phyloP scores from a whole-genome alignment of 768 basidiomycete genomes.

The Mycena sanguinolenta region DNA sequence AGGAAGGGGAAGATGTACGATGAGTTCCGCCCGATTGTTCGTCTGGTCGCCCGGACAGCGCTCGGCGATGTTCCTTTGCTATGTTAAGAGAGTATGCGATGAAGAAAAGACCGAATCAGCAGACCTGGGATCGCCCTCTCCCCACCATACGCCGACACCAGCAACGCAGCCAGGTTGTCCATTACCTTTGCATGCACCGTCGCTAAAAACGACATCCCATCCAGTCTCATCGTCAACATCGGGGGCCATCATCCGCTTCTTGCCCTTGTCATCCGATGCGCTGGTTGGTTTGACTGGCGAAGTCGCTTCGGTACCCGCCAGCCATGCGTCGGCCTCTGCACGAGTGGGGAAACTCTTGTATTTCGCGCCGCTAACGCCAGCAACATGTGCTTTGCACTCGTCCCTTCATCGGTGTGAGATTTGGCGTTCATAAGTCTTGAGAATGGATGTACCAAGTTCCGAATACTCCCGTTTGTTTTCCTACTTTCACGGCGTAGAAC shows the following conservation, averaged over 20 bases:
- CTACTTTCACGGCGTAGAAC: slow-evolving; percentile 41
- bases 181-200: slow-evolving; percentile 91
- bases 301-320: slow-evolving; percentile 40
- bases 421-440: not conserved
- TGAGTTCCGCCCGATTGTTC: slow-evolving; percentile 90
- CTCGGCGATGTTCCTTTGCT: slow-evolving; percentile 81
- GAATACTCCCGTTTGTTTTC: slow-evolving; percentile 56
- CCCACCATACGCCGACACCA: slow-evolving; percentile 95
- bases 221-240: slow-evolving; percentile 47
- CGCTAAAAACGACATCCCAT: slow-evolving; percentile 79
- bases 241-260: slow-evolving; percentile 47
- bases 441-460: slow-evolving; percentile 47
- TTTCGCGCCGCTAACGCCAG: slow-evolving; percentile 70
- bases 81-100: not conserved
- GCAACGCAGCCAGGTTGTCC: slow-evolving; percentile 76
- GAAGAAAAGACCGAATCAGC: not conserved
- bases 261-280: slow-evolving; percentile 41
- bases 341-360: slow-evolving; percentile 77
- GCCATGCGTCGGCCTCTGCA: slow-evolving; percentile 72
- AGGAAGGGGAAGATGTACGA: slow-evolving; percentile 61
- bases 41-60: slow-evolving; percentile 87
- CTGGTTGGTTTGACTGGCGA: slow-evolving; percentile 12
- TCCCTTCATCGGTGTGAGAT: slow-evolving; percentile 58
- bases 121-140: slow-evolving; percentile 72
- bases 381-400: slow-evolving; percentile 78